Evolutionary conservation across 345 rosid genomes (phyloP).

Genomic region (Balakata baccata): DNA sequence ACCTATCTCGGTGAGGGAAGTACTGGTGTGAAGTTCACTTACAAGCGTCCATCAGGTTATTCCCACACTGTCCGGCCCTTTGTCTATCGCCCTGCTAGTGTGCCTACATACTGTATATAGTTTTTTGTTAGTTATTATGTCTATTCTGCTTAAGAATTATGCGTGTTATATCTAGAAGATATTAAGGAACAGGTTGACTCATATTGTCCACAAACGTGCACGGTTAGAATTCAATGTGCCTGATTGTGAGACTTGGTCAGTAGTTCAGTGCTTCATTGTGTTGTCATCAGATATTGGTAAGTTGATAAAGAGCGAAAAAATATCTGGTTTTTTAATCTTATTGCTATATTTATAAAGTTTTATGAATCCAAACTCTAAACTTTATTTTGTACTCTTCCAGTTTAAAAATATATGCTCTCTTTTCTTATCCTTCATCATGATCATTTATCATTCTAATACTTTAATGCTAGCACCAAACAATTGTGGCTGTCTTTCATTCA

Average conservation of each 20-base stretch:
- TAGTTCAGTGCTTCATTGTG: not conserved
- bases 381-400: no score
- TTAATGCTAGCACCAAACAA: no score
- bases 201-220: not conserved
- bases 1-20: slow-evolving; percentile 53
- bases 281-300: not conserved
- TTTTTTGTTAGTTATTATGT: not conserved
- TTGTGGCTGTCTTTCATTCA: no score
- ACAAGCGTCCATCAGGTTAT: slow-evolving; percentile 74
- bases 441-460: no score
- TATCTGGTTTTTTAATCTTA: not conserved
- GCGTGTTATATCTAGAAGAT: not conserved
- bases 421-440: no score
- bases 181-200: not conserved
- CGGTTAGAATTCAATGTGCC: not conserved
- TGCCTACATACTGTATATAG: slow-evolving; percentile 63
- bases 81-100: slow-evolving; percentile 53
- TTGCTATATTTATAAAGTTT: not conserved
- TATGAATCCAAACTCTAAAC: no score
- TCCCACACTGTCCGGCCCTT: slow-evolving; percentile 68
- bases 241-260: not conserved
- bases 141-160: not conserved
- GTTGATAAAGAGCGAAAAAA: not conserved
- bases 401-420: no score
- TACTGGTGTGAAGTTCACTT: slow-evolving; percentile 71